Conservation (phyloP, 2,329 filamentous ascomycete species). For the Thelonectria discophora region DNA sequence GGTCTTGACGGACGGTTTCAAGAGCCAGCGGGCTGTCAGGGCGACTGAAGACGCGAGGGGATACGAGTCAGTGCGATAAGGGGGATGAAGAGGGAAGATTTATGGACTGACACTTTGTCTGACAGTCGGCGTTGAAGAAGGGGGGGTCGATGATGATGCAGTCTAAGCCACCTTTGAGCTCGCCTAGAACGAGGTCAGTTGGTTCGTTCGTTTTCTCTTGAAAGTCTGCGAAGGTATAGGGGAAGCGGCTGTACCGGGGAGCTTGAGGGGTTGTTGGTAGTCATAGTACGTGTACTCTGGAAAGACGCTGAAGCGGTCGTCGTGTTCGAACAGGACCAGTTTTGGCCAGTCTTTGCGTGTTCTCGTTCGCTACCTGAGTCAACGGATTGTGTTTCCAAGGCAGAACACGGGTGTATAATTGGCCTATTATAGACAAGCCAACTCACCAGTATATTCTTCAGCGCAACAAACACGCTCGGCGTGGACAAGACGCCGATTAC, state of each 20-base stretch:
- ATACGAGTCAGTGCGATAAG: slow-evolving; percentile 27
- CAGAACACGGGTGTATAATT: neutral
- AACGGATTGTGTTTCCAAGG: slow-evolving; percentile 26
- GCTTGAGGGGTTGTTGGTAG: slow-evolving; percentile 72
- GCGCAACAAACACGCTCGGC: slow-evolving; percentile 78
- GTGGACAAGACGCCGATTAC: slow-evolving; percentile 76
- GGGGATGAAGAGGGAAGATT: neutral
- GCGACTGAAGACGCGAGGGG: slow-evolving; percentile 62
- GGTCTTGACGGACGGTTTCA: slow-evolving; percentile 50
- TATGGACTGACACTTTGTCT: slow-evolving; percentile 72
- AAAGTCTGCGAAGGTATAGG: neutral
- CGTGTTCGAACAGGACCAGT: slow-evolving; percentile 76
- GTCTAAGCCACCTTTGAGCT: slow-evolving; percentile 71
- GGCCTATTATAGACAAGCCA: neutral
- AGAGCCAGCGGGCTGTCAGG: slow-evolving; percentile 78
- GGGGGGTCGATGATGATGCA: slow-evolving; percentile 80
- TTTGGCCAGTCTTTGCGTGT: slow-evolving; percentile 55
- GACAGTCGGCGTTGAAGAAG: slow-evolving; percentile 81
- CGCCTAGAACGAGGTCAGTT: slow-evolving; percentile 43
- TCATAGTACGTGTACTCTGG: slow-evolving; percentile 80
- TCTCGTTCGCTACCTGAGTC: slow-evolving; percentile 30
- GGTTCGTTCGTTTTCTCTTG: neutral
- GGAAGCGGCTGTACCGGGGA: slow-evolving; percentile 59
- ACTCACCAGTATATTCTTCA: slow-evolving; percentile 74
- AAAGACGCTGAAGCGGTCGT: slow-evolving; percentile 77